Percentiles rank a stretch among this genome's conserved stretches.
These are phyloP conservation scores for Biscutella laevigata DNA, from an alignment of 441 rosid genomes.

Conservation along the genomic window DNA sequence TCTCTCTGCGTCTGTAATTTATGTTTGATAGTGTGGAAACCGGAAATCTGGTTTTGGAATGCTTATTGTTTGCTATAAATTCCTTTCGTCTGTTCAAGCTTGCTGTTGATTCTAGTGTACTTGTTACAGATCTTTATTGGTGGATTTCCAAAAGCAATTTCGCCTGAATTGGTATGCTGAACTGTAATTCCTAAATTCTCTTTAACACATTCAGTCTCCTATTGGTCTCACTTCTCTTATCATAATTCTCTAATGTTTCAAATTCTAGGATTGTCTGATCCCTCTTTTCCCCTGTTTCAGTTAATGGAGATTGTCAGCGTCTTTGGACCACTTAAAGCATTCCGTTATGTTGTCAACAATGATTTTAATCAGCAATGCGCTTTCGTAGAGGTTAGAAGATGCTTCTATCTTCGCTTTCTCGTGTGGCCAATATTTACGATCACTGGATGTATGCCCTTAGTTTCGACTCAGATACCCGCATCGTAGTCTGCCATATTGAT, in stretches of 20 bases:
- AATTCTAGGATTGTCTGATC: conserved; percentile 4
- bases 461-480: conserved; percentile 1
- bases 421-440: neutral
- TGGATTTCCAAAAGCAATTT: conserved; percentile 62
- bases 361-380: conserved; percentile 38
- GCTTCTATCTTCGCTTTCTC: conserved; percentile 5
- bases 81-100: conserved; percentile 1
- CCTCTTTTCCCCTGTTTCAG: conserved; percentile 36
- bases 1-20: conserved; percentile 3
- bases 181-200: neutral
- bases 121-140: conserved; percentile 80
- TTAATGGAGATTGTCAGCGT: conserved; percentile 71
- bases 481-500: conserved; percentile 2
- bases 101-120: conserved; percentile 14
- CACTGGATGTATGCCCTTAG: neutral
- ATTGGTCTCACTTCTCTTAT: neutral
- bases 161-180: conserved; percentile 73
- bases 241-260: neutral
- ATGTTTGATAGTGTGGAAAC: conserved; percentile 7
- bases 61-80: neutral
- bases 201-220: conserved; percentile 4
- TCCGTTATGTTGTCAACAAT: conserved; percentile 39
- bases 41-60: neutral
- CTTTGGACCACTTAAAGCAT: conserved; percentile 81
- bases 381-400: conserved; percentile 69